phyloP scores from a whole-genome alignment of 129 eudicot genomes.

The Silybum marianum region DNA sequence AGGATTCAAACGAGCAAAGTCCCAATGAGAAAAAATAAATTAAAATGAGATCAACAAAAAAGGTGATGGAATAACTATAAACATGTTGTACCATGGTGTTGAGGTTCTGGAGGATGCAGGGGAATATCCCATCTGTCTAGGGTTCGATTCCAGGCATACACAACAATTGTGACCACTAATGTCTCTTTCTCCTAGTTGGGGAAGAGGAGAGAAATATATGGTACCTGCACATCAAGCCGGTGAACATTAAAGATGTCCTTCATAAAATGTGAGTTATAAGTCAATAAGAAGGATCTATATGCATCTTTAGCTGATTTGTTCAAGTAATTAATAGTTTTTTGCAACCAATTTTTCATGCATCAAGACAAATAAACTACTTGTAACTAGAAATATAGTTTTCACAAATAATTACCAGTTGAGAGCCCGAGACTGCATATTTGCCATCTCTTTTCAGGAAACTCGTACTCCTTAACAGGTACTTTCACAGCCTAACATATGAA shows the following conservation, averaged over 20 bases:
- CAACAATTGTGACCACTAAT: too few relatives aligned
- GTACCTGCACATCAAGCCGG: slow-evolving; percentile 82
- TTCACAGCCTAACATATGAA: slow-evolving; percentile 60
- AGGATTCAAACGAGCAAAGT: too few relatives aligned
- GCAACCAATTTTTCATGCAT: slow-evolving; percentile 59
- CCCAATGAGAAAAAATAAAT: too few relatives aligned
- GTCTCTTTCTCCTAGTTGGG: too few relatives aligned
- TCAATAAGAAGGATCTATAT: slow-evolving; percentile 69
- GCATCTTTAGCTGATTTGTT: slow-evolving; percentile 95
- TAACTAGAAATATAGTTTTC: neutral
- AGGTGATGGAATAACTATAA: too few relatives aligned
- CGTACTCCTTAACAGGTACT: slow-evolving; percentile 87
- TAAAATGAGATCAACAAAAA: too few relatives aligned
- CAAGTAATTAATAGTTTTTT: slow-evolving; percentile 65
- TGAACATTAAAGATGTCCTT: slow-evolving; percentile 89
- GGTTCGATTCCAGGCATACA: too few relatives aligned
- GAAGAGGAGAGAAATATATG: too few relatives aligned
- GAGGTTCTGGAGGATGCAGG: too few relatives aligned
- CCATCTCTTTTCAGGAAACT: slow-evolving; percentile 59
- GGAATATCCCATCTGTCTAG: too few relatives aligned
- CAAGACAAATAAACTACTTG: too few relatives aligned
- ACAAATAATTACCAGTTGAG: slow-evolving; percentile 59
- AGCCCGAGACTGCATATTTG: slow-evolving; percentile 75
- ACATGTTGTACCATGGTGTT: too few relatives aligned
- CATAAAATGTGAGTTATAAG: slow-evolving; percentile 90